Evolutionary conservation across 495 filamentous ascomycete genomes (phyloP).

Genomic region (Jackrogersella minutella): DNA sequence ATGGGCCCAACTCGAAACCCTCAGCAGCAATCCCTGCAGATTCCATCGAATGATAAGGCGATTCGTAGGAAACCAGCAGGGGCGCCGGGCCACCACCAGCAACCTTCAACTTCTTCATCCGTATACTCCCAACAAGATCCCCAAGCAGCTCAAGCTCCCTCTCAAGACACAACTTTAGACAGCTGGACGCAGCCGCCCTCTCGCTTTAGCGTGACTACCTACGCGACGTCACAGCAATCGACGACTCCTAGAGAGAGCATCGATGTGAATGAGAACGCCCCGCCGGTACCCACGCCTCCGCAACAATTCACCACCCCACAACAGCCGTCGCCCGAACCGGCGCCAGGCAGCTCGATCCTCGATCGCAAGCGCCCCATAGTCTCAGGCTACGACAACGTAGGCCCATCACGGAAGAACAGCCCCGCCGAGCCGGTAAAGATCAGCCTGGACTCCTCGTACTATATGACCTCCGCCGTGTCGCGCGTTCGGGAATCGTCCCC

Average conservation of each 20-base stretch:
- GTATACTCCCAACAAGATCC: constrained; percentile 47
- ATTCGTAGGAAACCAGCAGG: constrained; percentile 54
- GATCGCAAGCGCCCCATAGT: constrained; percentile 47
- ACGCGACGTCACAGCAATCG: constrained; percentile 62
- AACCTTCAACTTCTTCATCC: constrained; percentile 49
- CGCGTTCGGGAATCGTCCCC: constrained; percentile 11
- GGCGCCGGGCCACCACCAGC: constrained; percentile 38
- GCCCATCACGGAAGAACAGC: constrained; percentile 12
- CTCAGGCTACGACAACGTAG: constrained; percentile 28
- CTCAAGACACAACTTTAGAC: constrained; percentile 35
- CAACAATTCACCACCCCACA: constrained; percentile 38
- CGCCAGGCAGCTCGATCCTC: constrained; percentile 44
- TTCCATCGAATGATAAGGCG: constrained; percentile 41
- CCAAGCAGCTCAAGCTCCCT: constrained; percentile 14
- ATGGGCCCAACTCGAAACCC: constrained; percentile 15
- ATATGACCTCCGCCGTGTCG: constrained; percentile 16
- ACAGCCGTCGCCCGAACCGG: not conserved
- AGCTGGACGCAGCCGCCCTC: constrained; percentile 64
- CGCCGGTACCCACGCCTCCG: constrained; percentile 46
- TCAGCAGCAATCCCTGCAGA: constrained; percentile 34
- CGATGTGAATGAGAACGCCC: constrained; percentile 54
- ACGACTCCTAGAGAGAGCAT: constrained; percentile 65
- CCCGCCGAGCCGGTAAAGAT: constrained; percentile 40
- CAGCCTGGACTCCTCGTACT: constrained; percentile 39
- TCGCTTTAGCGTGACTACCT: constrained; percentile 78